Conservation (phyloP, 768 basidiomycete genomes). For the Lentinus tigrinus region DNA sequence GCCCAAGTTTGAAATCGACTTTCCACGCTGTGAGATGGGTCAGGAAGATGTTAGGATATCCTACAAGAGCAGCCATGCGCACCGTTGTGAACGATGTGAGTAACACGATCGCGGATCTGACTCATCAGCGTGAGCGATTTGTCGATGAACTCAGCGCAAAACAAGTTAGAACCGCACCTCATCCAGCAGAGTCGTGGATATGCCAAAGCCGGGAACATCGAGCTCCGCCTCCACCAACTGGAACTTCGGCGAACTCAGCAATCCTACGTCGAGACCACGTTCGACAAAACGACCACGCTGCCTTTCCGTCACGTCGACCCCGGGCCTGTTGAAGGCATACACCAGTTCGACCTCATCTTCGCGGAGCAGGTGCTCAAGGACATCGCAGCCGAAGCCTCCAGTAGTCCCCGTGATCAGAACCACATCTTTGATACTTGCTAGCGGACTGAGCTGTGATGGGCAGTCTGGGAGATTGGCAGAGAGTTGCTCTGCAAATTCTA, state of each 20-base stretch:
- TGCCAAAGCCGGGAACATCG: constrained; percentile 23
- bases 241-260: constrained; percentile 32
- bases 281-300: constrained; percentile 29
- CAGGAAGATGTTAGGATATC: background rate
- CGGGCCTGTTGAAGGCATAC: constrained; percentile 26
- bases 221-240: constrained; percentile 32
- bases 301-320: constrained; percentile 20
- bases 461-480: background rate
- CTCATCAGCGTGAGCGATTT: background rate
- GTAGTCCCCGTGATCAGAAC: constrained; percentile 34
- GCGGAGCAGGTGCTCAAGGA: constrained; percentile 24
- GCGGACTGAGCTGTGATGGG: background rate
- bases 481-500: background rate
- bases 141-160: background rate
- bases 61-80: background rate
- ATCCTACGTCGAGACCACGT: constrained; percentile 30
- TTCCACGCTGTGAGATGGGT: constrained; percentile 30
- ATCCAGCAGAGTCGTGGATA: constrained; percentile 27
- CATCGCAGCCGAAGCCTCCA: constrained; percentile 28
- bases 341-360: constrained; percentile 17
- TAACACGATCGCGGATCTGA: constrained; percentile 1
- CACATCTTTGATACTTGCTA: background rate
- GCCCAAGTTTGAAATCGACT: constrained; percentile 27
- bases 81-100: constrained; percentile 24
- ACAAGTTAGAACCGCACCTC: constrained; percentile 17